Evolutionary conservation across 2,329 filamentous ascomycete genomes (phyloP), one percentile per base, ranked within the genome.

Genomic region (Lachnellula arida): DNA sequence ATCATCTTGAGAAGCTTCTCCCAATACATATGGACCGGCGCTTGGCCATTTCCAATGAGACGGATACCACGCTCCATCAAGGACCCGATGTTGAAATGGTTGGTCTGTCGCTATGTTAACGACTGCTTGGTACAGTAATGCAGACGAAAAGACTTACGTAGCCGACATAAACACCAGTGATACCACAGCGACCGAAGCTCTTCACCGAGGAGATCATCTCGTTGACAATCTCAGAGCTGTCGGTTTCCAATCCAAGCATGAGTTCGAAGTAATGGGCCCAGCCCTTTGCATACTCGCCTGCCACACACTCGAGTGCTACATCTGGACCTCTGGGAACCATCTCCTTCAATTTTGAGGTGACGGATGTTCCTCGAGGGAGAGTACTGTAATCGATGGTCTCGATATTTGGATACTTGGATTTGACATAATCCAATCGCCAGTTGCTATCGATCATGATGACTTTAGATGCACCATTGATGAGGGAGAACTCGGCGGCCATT

Each of bases 11-110:
- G 76, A n/a, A 95, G 76, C 3, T 88, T 81, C 23, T 90, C 78
- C 91, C 89, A 95, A 74, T 95, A 94, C 66, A 86, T 82, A 65
- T 93, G 89, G 0, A 95, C 89, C 0, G 90, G 90, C 0, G 81
- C 81, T 64, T 85, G 82, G 1, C 81, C 81, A 64, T 84, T 84
- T 17, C 82, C 82, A 44, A 84, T 91, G 46, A 96, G 80, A 1
- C 88, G 85, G 63, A 95, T 84, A n/a, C 90, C 90, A 34, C 88
- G 85, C 73, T 95, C 84, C 90, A 95, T 95, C 14, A 95, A 69
- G 0, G 88, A 85, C 9, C 91, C 65, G 19, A 68, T 66, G 37
- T 65, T 65, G 56, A 68, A 66, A 32, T 67, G 65, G 39, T 68
- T 68, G 12, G 61, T 61, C 57, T 63, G 25, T 11, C 5, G 9